A percentile compares a stretch with the other conserved stretches of the same genome.
phyloP scores from a whole-genome alignment of 441 rosid species.

The Melastoma candidum region DNA sequence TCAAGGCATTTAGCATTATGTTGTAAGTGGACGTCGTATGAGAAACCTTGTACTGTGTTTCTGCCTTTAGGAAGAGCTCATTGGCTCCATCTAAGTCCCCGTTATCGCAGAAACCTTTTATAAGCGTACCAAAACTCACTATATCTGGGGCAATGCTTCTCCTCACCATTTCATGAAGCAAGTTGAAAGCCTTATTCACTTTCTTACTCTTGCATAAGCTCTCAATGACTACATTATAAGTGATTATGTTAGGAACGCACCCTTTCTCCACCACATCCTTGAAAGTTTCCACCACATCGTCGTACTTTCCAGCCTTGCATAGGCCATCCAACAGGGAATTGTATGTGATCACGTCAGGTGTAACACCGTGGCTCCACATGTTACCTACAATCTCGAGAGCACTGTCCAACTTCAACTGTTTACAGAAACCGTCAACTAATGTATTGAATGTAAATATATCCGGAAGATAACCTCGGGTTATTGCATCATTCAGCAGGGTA shows the following conservation, averaged over 20 bases:
- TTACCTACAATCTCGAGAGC: conserved; percentile 55
- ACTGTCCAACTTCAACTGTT: conserved; percentile 58
- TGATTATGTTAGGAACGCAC: conserved; percentile 62
- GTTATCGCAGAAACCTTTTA: conserved; percentile 54
- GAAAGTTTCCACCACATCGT: conserved; percentile 75
- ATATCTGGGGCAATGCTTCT: conserved; percentile 55
- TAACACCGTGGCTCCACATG: conserved; percentile 57
- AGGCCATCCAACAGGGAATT: conserved; percentile 87
- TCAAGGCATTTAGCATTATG: conserved; percentile 66
- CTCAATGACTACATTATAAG: conserved; percentile 75
- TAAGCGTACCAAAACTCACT: conserved; percentile 57
- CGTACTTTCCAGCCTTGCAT: conserved; percentile 67
- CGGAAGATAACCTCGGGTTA: conserved; percentile 65
- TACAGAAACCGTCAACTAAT: conserved; percentile 77
- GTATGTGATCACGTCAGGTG: conserved; percentile 81
- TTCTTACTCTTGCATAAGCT: conserved; percentile 70
- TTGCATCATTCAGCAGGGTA: conserved; percentile 53
- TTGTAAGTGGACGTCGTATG: conserved; percentile 60
- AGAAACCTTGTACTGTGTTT: conserved; percentile 36
- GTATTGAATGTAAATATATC: conserved; percentile 88
- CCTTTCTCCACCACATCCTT: conserved; percentile 56
- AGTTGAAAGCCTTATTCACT: conserved; percentile 51
- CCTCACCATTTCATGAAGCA: conserved; percentile 46
- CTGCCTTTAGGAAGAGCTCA: conserved; percentile 46
- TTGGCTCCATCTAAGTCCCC: conserved; percentile 68